A percentile compares a stretch with the other conserved stretches of the same genome.
Conservation (phyloP, 345 rosid species). For the Isatis tinctoria region DNA sequence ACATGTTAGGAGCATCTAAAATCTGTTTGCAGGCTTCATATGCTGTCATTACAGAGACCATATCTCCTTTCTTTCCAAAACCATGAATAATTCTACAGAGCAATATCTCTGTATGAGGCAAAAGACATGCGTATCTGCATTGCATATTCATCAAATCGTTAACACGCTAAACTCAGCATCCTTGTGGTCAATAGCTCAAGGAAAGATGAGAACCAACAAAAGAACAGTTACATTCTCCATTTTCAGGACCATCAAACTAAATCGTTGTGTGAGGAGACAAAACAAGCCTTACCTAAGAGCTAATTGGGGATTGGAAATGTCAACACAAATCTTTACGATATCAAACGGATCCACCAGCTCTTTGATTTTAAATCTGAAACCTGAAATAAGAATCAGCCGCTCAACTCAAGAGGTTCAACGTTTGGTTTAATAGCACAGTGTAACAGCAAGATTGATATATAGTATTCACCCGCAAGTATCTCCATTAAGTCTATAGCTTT, state of each 20-base stretch:
- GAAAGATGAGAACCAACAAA: not conserved
- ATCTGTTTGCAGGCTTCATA: constrained; percentile 63
- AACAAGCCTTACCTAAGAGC: constrained; percentile 61
- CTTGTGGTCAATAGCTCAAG: not conserved
- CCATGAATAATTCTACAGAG: constrained; percentile 59
- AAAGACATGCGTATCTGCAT: constrained; percentile 66
- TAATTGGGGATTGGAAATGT: constrained; percentile 47
- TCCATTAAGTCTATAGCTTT: constrained; percentile 58
- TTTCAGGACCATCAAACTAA: not conserved
- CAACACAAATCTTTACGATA: constrained; percentile 55
- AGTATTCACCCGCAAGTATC: constrained; percentile 56
- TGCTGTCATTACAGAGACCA: constrained; percentile 64
- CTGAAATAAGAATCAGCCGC: constrained; percentile 37
- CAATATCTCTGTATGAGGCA: constrained; percentile 62
- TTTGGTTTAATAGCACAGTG: not conserved
- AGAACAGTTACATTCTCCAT: not conserved
- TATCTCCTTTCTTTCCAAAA: constrained; percentile 73
- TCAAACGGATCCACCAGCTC: constrained; percentile 54
- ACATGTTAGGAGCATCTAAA: constrained; percentile 61
- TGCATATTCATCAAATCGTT: constrained; percentile 20
- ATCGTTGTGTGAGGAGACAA: not conserved
- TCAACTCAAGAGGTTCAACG: constrained; percentile 10
- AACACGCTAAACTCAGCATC: not conserved
- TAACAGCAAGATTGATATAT: not conserved
- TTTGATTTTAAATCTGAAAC: constrained; percentile 56